A percentile compares a stretch with the other conserved stretches of the same genome.
These are phyloP conservation scores for Russula sp. DNA, from an alignment of 768 basidiomycete genomes.

Conservation along the genomic window DNA sequence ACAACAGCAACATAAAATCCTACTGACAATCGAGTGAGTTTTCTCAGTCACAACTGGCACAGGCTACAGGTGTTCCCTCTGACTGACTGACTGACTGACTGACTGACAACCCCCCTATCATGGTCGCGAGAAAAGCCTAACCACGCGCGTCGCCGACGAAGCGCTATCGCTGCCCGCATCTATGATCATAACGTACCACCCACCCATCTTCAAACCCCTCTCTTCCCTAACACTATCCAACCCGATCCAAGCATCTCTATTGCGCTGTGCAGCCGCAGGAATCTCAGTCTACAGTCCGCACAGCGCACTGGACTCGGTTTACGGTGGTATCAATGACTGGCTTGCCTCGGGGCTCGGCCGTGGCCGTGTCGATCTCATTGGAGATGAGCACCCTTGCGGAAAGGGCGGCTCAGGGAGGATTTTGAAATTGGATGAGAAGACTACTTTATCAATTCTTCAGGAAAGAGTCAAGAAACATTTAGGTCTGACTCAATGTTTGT, in stretches of 20 bases:
- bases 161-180: slow-evolving; percentile 58
- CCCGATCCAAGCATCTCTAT: slow-evolving; percentile 74
- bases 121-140: slow-evolving; percentile 51
- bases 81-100: too few relatives aligned
- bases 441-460: slow-evolving; percentile 36
- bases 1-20: slow-evolving; percentile 32
- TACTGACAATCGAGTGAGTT: slow-evolving; percentile 47
- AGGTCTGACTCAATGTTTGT: slow-evolving; percentile 44
- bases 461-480: slow-evolving; percentile 41
- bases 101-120: neutral
- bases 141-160: slow-evolving; percentile 66
- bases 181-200: slow-evolving; percentile 80
- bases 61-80: too few relatives aligned
- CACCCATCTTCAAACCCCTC: slow-evolving; percentile 75
- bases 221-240: slow-evolving; percentile 73
- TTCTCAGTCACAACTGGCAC: neutral
- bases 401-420: slow-evolving; percentile 35
- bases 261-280: slow-evolving; percentile 76
- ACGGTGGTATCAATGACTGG: slow-evolving; percentile 90
- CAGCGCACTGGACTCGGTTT: slow-evolving; percentile 80
- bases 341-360: slow-evolving; percentile 47
- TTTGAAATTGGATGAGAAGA: slow-evolving; percentile 24
- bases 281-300: slow-evolving; percentile 88
- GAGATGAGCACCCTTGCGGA: slow-evolving; percentile 35
- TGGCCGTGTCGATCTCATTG: slow-evolving; percentile 42